Conservation (phyloP, 805 yeast genomes). For the Lipomyces orientalis region DNA sequence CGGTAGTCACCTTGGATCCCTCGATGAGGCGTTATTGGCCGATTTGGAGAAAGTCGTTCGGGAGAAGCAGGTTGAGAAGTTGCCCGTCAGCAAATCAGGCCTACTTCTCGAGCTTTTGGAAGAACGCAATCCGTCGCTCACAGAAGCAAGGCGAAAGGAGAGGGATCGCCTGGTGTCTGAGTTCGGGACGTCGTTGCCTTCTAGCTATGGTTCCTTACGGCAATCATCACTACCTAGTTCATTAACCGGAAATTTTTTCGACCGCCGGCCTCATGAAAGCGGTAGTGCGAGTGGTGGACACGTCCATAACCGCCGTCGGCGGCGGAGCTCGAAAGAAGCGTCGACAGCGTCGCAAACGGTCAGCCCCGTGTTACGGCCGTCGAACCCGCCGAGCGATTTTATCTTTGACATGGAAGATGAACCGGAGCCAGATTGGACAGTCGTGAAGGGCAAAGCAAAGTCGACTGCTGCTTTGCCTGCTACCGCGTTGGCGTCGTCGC, state of each 20-base stretch:
- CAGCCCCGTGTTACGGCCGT: slow-evolving; percentile 23
- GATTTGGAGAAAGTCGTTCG: slow-evolving; percentile 32
- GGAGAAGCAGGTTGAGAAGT: slow-evolving; percentile 28
- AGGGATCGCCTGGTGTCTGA: slow-evolving; percentile 11
- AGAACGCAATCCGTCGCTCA: slow-evolving; percentile 32
- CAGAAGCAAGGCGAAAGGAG: slow-evolving; percentile 24
- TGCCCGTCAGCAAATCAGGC: slow-evolving; percentile 35
- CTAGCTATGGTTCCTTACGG: slow-evolving; percentile 22
- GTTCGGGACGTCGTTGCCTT: slow-evolving; percentile 10
- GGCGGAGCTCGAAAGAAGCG: slow-evolving; percentile 22
- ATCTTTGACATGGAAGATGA: slow-evolving; percentile 40
- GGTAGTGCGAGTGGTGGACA: slow-evolving; percentile 1
- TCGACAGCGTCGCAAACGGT: slow-evolving; percentile 7
- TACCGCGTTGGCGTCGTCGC: slow-evolving; percentile 30
- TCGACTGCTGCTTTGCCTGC: slow-evolving; percentile 9
- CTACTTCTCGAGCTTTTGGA: slow-evolving; percentile 26
- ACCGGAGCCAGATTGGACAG: slow-evolving; percentile 19
- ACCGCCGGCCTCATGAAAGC: slow-evolving; percentile 12
- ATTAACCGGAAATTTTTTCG: slow-evolving; percentile 9
- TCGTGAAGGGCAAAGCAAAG: slow-evolving; percentile 29
- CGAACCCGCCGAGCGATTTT: slow-evolving; percentile 19
- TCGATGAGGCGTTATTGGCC: slow-evolving; percentile 19
- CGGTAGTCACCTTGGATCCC: slow-evolving; percentile 12
- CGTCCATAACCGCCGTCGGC: slow-evolving; percentile 9
- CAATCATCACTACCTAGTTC: slow-evolving; percentile 15